Percentiles rank a stretch among this genome's conserved stretches.
These are phyloP conservation scores for Chalaropsis ovoidea DNA, from an alignment of 2,329 filamentous ascomycete species.

Conservation along the genomic window DNA sequence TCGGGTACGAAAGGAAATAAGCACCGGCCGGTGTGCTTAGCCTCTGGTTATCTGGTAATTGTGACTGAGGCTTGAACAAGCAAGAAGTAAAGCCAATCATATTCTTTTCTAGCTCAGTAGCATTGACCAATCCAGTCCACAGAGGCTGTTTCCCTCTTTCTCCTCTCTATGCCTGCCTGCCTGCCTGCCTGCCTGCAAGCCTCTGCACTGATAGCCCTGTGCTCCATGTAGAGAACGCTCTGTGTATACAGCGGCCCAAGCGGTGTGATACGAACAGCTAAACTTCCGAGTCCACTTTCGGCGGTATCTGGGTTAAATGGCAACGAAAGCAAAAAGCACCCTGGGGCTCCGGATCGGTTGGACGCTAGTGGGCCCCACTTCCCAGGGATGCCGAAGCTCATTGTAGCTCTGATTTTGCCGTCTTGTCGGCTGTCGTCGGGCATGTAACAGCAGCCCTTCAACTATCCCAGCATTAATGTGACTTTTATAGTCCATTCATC, in stretches of 20 bases:
- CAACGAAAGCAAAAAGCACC: background rate
- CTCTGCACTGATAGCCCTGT: conserved; percentile 1
- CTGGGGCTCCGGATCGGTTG: background rate
- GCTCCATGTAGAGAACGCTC: background rate
- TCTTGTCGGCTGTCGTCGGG: no score
- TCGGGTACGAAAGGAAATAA: background rate
- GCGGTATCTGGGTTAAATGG: background rate
- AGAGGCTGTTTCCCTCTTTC: conserved; percentile 5
- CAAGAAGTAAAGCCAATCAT: background rate
- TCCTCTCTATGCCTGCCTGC: background rate
- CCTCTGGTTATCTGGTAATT: background rate
- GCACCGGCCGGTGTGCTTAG: background rate
- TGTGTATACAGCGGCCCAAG: background rate
- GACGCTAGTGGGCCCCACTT: background rate
- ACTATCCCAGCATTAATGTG: background rate
- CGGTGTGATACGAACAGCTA: background rate
- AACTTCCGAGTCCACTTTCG: background rate
- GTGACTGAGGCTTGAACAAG: background rate
- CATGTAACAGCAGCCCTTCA: no score
- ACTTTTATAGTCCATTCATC: background rate
- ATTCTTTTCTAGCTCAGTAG: background rate
- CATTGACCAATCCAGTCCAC: background rate
- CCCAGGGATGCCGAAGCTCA: background rate
- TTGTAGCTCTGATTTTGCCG: no score
- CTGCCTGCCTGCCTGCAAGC: background rate